Conservation (phyloP, 352 stramenopile genomes). For the Pythium diclinum region DNA sequence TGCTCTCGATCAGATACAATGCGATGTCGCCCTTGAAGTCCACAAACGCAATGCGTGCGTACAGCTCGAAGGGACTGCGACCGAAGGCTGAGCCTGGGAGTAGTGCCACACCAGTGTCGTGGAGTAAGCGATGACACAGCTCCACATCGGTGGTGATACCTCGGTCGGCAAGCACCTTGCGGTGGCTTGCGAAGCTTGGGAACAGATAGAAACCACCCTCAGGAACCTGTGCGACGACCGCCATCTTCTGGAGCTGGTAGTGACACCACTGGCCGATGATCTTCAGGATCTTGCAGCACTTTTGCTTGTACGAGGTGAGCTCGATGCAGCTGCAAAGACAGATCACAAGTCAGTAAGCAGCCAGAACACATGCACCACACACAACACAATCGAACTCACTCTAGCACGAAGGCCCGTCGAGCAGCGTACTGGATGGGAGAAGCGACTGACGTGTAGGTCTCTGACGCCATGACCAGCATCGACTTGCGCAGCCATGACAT, state of each 20-base stretch:
- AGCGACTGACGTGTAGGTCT: conserved; percentile 86
- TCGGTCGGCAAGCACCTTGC: conserved; percentile 52
- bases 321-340: conserved; percentile 59
- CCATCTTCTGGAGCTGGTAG: conserved; percentile 85
- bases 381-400: conserved; percentile 39
- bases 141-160: conserved; percentile 73
- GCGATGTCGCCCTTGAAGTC: conserved; percentile 88
- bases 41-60: conserved; percentile 79
- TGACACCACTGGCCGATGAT: conserved; percentile 80
- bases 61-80: conserved; percentile 69
- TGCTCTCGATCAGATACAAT: conserved; percentile 85
- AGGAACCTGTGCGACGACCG: conserved; percentile 70
- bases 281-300: conserved; percentile 78
- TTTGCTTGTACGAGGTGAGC: conserved; percentile 74
- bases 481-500: conserved; percentile 81
- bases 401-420: conserved; percentile 66
- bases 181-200: conserved; percentile 72
- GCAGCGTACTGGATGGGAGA: conserved; percentile 85
- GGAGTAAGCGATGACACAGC: conserved; percentile 70
- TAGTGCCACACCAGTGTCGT: conserved; percentile 84
- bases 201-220: conserved; percentile 86
- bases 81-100: conserved; percentile 83
- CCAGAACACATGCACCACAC: not conserved
- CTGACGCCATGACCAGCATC: conserved; percentile 88
- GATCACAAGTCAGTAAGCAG: conserved; percentile 1